A percentile compares a stretch with the other conserved stretches of the same genome.
phyloP scores from a whole-genome alignment of 768 basidiomycete species.

The Tulasnella sp. region DNA sequence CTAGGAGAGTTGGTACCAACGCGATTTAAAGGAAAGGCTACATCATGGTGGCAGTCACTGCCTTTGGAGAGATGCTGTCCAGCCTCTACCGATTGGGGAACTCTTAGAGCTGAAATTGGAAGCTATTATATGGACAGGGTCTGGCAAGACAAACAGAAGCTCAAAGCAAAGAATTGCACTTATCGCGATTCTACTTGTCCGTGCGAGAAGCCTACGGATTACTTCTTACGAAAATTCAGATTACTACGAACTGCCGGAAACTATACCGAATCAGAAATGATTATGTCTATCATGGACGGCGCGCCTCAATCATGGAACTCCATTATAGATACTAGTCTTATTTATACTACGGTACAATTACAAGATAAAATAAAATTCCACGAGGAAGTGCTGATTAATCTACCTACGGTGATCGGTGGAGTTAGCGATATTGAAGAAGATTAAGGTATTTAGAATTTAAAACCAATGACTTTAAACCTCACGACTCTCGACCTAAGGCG shows the following conservation, averaged over 20 bases:
- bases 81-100: slow-evolving; percentile 25
- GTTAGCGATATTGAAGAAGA: too few relatives aligned
- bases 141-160: slow-evolving; percentile 25
- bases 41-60: slow-evolving; percentile 26
- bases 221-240: slow-evolving; percentile 27
- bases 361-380: slow-evolving; percentile 1
- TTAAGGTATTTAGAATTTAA: too few relatives aligned
- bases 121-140: slow-evolving; percentile 27
- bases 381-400: not conserved
- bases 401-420: not conserved
- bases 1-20: slow-evolving; percentile 26
- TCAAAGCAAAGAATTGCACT: slow-evolving; percentile 21
- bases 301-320: slow-evolving; percentile 26
- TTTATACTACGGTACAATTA: not conserved
- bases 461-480: too few relatives aligned
- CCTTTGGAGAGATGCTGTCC: slow-evolving; percentile 6
- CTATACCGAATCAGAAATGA: slow-evolving; percentile 25
- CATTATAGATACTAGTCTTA: slow-evolving; percentile 12
- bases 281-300: slow-evolving; percentile 28
- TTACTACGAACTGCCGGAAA: slow-evolving; percentile 18
- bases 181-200: slow-evolving; percentile 24
- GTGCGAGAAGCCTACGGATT: slow-evolving; percentile 27
- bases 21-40: slow-evolving; percentile 20
- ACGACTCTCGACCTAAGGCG: too few relatives aligned
- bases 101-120: slow-evolving; percentile 21